Evolutionary conservation across 805 yeast genomes (phyloP).

Genomic region (Wickerhamiella vanderwaltii): DNA sequence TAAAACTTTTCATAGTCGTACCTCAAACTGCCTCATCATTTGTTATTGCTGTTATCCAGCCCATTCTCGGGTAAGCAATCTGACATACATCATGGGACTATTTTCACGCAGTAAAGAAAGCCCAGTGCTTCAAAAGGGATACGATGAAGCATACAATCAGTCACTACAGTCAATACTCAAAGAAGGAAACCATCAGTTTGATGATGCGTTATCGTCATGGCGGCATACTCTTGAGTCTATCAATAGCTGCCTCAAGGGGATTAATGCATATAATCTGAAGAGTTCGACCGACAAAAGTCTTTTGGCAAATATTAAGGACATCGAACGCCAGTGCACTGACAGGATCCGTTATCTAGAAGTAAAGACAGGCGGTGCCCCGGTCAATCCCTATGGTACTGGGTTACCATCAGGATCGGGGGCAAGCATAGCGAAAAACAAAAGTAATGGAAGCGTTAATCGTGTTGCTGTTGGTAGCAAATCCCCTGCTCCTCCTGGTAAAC

Average conservation of each 20-base stretch:
- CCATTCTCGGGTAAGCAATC: conserved; percentile 9
- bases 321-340: conserved; percentile 32
- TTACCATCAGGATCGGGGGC: conserved; percentile 3
- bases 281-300: conserved; percentile 27
- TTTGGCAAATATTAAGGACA: conserved; percentile 29
- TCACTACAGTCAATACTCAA: conserved; percentile 31
- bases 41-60: conserved; percentile 6
- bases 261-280: conserved; percentile 26
- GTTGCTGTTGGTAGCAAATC: conserved; percentile 21
- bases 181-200: conserved; percentile 29
- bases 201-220: conserved; percentile 29
- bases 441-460: conserved; percentile 13
- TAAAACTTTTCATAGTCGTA: too few relatives aligned
- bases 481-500: not conserved
- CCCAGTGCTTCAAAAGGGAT: conserved; percentile 27
- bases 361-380: conserved; percentile 8
- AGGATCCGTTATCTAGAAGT: conserved; percentile 24
- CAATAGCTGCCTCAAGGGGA: conserved; percentile 24
- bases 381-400: conserved; percentile 22
- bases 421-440: not conserved
- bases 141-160: conserved; percentile 32
- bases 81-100: conserved; percentile 7
- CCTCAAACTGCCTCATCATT: too few relatives aligned
- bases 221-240: conserved; percentile 27
- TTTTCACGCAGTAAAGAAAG: conserved; percentile 11